Conservation (phyloP, 2,329 filamentous ascomycete genomes). For the Nectriaceae sp. region DNA sequence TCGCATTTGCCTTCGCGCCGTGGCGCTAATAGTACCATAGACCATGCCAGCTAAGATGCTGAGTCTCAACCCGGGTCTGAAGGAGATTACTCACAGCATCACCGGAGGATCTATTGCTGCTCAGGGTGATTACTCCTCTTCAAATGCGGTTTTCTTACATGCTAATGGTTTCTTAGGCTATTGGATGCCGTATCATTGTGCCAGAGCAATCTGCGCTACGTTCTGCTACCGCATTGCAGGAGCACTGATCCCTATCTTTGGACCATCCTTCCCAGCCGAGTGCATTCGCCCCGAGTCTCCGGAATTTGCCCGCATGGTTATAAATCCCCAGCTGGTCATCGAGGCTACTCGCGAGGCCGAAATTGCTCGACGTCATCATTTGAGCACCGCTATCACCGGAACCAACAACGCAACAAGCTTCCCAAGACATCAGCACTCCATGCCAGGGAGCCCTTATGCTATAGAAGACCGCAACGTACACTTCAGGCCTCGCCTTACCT, state of each 20-base stretch:
- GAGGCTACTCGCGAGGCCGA: slow-evolving; percentile 52
- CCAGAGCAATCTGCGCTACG: slow-evolving; percentile 82
- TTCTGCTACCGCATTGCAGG: slow-evolving; percentile 86
- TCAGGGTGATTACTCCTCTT: slow-evolving; percentile 64
- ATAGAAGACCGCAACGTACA: slow-evolving; percentile 17
- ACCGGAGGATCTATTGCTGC: slow-evolving; percentile 88
- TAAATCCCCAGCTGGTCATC: slow-evolving; percentile 57
- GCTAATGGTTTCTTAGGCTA: slow-evolving; percentile 64
- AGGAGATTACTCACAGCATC: slow-evolving; percentile 90
- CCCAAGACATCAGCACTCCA: slow-evolving; percentile 19
- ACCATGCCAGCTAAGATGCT: slow-evolving; percentile 87
- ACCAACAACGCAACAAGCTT: slow-evolving; percentile 18
- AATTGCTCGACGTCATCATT: slow-evolving; percentile 19
- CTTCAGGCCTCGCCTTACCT: slow-evolving; percentile 24
- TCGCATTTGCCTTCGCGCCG: not conserved
- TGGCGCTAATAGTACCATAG: slow-evolving; percentile 48
- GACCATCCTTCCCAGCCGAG: slow-evolving; percentile 71
- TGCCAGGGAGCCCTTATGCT: slow-evolving; percentile 8
- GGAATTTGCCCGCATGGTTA: slow-evolving; percentile 68
- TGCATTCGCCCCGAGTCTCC: slow-evolving; percentile 68
- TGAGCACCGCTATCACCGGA: slow-evolving; percentile 10
- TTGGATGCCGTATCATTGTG: slow-evolving; percentile 92
- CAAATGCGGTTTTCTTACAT: not conserved
- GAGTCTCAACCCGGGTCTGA: slow-evolving; percentile 75
- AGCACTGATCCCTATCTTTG: slow-evolving; percentile 88